phyloP scores from a whole-genome alignment of 2,329 filamentous ascomycete species.

The Diaporthe amygdali region DNA sequence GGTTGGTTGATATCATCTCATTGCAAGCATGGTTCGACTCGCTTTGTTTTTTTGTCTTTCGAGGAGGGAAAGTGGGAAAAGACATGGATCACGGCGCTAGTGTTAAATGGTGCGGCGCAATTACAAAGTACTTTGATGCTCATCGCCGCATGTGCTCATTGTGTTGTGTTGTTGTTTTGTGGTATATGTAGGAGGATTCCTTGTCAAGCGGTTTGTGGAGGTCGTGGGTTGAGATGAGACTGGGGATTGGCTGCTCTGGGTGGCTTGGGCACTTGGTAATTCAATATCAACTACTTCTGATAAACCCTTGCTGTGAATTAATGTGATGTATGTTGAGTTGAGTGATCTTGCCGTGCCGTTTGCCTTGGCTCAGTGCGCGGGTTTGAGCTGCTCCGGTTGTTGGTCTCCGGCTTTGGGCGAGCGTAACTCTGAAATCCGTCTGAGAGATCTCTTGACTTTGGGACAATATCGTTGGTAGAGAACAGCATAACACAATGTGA shows the following conservation, averaged over 20 bases:
- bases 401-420: too few species aligned
- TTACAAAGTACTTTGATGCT: neutral
- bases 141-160: neutral
- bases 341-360: too few species aligned
- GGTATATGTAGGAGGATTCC: too few species aligned
- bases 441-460: too few species aligned
- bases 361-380: too few species aligned
- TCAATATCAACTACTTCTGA: neutral
- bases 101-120: conserved; percentile 12
- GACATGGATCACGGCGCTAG: conserved; percentile 12
- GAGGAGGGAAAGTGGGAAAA: neutral
- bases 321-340: neutral
- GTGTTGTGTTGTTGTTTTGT: neutral
- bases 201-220: neutral
- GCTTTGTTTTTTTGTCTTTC: neutral
- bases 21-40: neutral
- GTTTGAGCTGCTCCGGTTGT: too few species aligned
- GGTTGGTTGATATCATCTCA: conserved; percentile 7
- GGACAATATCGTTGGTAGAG: too few species aligned
- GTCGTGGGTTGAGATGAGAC: neutral
- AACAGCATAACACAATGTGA: too few species aligned
- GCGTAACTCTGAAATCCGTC: too few species aligned
- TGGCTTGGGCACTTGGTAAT: neutral
- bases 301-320: neutral
- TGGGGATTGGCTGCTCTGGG: neutral